These are phyloP conservation scores for Cladochytrium replicatum DNA, from an alignment of 192 early-diverging fungal genomes.

Conservation along the genomic window DNA sequence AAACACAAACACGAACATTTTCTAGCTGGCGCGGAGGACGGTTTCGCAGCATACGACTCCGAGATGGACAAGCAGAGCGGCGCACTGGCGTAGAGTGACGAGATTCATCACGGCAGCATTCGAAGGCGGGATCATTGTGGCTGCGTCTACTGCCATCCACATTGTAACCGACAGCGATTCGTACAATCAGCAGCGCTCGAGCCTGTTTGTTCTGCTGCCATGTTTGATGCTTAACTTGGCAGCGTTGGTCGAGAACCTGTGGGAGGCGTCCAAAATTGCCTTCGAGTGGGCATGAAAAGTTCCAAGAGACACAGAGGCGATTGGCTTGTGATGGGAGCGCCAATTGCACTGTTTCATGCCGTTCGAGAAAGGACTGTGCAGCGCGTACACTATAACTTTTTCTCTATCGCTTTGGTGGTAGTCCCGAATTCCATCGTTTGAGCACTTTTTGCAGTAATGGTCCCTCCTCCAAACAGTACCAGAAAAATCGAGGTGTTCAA, in stretches of 20 bases:
- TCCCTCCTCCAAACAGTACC: too few relatives aligned
- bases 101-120: conserved; percentile 26
- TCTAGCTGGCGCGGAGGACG: conserved; percentile 37
- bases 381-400: too few relatives aligned
- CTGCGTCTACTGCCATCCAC: conserved; percentile 21
- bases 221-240: conserved; percentile 30
- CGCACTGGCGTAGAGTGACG: conserved; percentile 15
- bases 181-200: conserved; percentile 17
- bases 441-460: too few relatives aligned
- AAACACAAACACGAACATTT: conserved; percentile 26
- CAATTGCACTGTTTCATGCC: too few relatives aligned
- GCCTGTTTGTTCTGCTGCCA: conserved; percentile 27
- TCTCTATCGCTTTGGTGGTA: too few relatives aligned
- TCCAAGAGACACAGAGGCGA: too few relatives aligned
- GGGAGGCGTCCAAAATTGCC: too few relatives aligned
- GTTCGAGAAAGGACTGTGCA: too few relatives aligned
- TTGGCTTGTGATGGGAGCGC: too few relatives aligned
- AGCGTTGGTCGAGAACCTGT: conserved; percentile 34
- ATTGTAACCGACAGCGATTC: conserved; percentile 19
- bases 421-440: too few relatives aligned
- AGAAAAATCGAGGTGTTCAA: too few relatives aligned
- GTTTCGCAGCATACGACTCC: conserved; percentile 29
- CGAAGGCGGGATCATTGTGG: conserved; percentile 31
- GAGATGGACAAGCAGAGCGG: conserved; percentile 20
- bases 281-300: too few relatives aligned